These are phyloP conservation scores for Henckelia pumila DNA, from an alignment of 257 asterid species.

Conservation along the genomic window DNA sequence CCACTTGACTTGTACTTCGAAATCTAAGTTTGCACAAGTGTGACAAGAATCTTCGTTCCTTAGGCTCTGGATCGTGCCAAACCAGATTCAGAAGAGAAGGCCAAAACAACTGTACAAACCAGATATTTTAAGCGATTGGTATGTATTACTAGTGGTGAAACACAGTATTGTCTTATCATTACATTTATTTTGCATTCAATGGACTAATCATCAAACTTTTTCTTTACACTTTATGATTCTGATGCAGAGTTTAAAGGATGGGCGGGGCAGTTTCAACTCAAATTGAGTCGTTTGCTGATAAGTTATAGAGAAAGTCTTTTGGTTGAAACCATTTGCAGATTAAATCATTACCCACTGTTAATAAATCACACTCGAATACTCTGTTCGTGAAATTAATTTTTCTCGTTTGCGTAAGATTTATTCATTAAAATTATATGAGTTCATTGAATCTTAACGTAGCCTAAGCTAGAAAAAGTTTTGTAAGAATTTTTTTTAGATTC, in stretches of 20 bases:
- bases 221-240: neutral
- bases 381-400: neutral
- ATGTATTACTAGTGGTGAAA: slow-evolving; percentile 8
- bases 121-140: slow-evolving; percentile 73
- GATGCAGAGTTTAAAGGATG: neutral
- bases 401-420: neutral
- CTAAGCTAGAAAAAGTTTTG: too few species aligned
- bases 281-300: neutral
- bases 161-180: neutral
- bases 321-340: neutral
- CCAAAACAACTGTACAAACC: slow-evolving; percentile 36
- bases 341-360: neutral
- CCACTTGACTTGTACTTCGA: neutral
- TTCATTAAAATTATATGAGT: too few species aligned
- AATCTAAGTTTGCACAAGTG: slow-evolving; percentile 18
- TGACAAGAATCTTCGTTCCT: slow-evolving; percentile 17
- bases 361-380: neutral
- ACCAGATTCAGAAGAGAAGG: slow-evolving; percentile 55
- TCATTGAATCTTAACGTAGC: too few species aligned
- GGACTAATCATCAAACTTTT: neutral
- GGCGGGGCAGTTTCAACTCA: neutral
- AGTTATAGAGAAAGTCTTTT: neutral
- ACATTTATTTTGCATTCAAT: neutral
- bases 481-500: too few species aligned
- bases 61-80: slow-evolving; percentile 87